phyloP scores from a whole-genome alignment of 2,329 filamentous ascomycete species.

The Immersiporthe knoxdaviesiana region DNA sequence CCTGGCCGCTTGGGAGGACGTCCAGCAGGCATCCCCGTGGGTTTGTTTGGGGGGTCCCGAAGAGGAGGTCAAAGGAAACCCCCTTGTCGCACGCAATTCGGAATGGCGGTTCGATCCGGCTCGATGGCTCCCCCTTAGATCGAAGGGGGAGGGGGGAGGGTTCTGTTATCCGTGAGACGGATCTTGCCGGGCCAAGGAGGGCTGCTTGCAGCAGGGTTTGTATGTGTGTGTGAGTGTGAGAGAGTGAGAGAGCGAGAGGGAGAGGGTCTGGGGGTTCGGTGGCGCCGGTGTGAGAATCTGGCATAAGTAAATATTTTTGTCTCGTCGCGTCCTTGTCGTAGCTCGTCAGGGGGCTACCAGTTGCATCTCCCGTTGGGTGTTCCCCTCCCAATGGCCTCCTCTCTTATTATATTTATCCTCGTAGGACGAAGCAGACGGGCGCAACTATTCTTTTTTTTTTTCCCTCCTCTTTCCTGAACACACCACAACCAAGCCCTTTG shows the following conservation, averaged over 20 bases:
- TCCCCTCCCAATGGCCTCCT: neutral
- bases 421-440: neutral
- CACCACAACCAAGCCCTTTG: neutral
- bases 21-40: conserved; percentile 43
- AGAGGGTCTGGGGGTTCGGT: conserved; percentile 4
- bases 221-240: too few species aligned
- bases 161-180: conserved; percentile 10
- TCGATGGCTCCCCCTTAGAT: neutral
- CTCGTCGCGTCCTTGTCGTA: conserved; percentile 13
- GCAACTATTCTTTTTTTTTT: neutral
- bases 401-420: neutral
- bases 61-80: neutral
- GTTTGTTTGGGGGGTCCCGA: neutral
- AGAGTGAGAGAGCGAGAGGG: too few species aligned
- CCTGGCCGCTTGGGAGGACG: conserved; percentile 50
- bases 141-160: neutral
- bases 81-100: neutral
- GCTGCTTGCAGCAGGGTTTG: conserved; percentile 6
- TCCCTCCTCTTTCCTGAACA: neutral
- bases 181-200: conserved; percentile 14
- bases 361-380: too few species aligned
- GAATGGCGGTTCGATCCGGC: neutral
- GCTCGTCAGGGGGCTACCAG: neutral
- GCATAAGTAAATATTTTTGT: neutral
- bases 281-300: conserved; percentile 9